Conservation (phyloP, 805 yeast species). For the Ogataea ramenticola region DNA sequence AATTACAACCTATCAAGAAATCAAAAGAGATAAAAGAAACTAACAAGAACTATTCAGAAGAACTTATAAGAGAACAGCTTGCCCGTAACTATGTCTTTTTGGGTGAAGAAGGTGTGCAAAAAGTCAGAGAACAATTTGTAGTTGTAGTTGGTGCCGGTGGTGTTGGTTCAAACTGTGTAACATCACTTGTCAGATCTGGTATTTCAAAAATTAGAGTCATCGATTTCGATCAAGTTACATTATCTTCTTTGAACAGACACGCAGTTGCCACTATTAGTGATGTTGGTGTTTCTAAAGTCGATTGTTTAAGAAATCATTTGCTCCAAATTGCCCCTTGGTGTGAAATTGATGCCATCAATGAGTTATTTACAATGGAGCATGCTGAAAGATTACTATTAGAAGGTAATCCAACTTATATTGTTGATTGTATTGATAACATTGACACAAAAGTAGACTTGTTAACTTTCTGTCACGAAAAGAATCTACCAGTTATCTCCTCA, state of each 20-base stretch:
- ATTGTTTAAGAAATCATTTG: slow-evolving; percentile 64
- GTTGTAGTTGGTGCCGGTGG: slow-evolving; percentile 95
- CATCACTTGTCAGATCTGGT: slow-evolving; percentile 90
- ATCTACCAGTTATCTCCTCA: slow-evolving; percentile 71
- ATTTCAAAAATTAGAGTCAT: slow-evolving; percentile 70
- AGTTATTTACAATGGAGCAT: slow-evolving; percentile 63
- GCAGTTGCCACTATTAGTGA: slow-evolving; percentile 88
- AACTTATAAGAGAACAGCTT: slow-evolving; percentile 80
- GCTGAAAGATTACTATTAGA: slow-evolving; percentile 55
- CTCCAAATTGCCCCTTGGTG: slow-evolving; percentile 89
- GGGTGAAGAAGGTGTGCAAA: slow-evolving; percentile 75
- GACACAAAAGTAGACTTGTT: slow-evolving; percentile 93
- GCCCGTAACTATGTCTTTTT: slow-evolving; percentile 92
- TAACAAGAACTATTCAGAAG: slow-evolving; percentile 41
- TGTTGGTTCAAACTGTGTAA: slow-evolving; percentile 94
- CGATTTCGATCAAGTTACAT: slow-evolving; percentile 94
- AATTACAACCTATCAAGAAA: not conserved
- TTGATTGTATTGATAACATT: slow-evolving; percentile 95
- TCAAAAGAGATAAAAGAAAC: slow-evolving; percentile 6
- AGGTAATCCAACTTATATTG: slow-evolving; percentile 65
- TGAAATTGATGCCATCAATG: slow-evolving; percentile 66
- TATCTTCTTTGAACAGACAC: slow-evolving; percentile 88
- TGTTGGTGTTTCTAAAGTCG: slow-evolving; percentile 90
- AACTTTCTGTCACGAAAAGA: slow-evolving; percentile 56
- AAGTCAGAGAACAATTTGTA: slow-evolving; percentile 61